Conservation (phyloP, 257 asterid genomes). For the Euphrasia confusa region DNA sequence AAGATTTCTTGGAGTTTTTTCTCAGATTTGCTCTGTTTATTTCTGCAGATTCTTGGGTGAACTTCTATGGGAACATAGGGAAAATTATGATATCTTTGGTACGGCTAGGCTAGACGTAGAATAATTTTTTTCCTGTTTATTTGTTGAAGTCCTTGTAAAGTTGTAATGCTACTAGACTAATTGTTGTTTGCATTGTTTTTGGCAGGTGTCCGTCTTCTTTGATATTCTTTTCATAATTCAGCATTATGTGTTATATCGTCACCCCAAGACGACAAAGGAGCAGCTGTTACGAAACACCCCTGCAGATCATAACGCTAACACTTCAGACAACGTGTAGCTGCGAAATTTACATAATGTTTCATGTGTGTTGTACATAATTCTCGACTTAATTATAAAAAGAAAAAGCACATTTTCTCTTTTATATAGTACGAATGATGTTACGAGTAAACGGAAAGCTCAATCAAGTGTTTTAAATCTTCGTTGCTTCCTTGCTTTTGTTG, state of each 20-base stretch:
- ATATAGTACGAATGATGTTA: too few species aligned
- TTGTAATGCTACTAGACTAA: too few species aligned
- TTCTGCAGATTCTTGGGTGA: constrained; percentile 70
- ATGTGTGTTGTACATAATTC: background rate
- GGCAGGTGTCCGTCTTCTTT: constrained; percentile 73
- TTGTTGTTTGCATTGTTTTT: background rate
- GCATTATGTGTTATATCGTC: constrained; percentile 70
- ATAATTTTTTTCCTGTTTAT: background rate
- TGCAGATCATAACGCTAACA: constrained; percentile 20
- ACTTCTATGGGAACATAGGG: constrained; percentile 87
- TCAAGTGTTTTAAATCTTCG: too few species aligned
- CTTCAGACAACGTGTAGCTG: constrained; percentile 35
- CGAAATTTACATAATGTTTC: constrained; percentile 7
- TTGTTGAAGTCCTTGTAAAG: background rate
- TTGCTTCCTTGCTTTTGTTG: too few species aligned
- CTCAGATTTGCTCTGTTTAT: background rate
- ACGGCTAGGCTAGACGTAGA: background rate
- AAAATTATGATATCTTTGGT: constrained; percentile 90
- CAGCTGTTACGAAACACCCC: constrained; percentile 47
- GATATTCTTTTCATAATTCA: constrained; percentile 83
- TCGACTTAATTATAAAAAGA: too few species aligned
- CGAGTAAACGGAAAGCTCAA: too few species aligned
- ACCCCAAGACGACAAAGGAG: constrained; percentile 35
- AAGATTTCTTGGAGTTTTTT: background rate
- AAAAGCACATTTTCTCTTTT: too few species aligned